phyloP scores from a whole-genome alignment of 352 stramenopile species.

The Globisporangium orthogonon region DNA sequence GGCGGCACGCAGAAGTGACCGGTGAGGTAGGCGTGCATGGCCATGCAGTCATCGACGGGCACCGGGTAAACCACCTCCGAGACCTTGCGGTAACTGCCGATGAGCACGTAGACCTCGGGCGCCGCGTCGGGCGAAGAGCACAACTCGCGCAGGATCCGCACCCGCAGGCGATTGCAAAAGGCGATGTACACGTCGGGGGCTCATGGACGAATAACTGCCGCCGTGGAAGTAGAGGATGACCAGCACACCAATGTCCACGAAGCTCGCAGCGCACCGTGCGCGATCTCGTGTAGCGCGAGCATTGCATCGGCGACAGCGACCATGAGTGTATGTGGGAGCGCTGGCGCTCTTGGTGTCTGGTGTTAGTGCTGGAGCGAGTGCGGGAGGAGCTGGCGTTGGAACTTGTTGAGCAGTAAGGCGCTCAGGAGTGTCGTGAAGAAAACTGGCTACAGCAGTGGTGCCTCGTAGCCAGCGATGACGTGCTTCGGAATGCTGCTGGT shows the following conservation, averaged over 20 bases:
- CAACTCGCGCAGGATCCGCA: constrained; percentile 14
- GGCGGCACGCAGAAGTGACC: constrained; percentile 18
- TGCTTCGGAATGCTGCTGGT: background rate
- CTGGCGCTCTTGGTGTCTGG: background rate
- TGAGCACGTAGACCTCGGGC: constrained; percentile 30
- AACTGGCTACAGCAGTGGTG: constrained; percentile 3
- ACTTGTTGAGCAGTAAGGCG: constrained; percentile 3
- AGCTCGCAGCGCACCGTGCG: background rate
- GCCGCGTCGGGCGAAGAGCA: constrained; percentile 3
- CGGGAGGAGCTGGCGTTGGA: background rate
- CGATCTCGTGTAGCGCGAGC: constrained; percentile 4
- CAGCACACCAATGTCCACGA: background rate
- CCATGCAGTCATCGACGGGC: constrained; percentile 39
- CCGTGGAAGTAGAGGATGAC: constrained; percentile 44
- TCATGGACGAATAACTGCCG: constrained; percentile 49
- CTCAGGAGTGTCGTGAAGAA: background rate
- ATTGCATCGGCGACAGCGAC: background rate
- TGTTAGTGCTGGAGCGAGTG: background rate
- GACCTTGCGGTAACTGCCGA: constrained; percentile 70
- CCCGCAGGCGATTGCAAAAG: constrained; percentile 33
- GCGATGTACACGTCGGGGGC: constrained; percentile 43
- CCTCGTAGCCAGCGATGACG: constrained; percentile 2
- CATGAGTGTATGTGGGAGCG: background rate
- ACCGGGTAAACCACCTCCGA: constrained; percentile 32
- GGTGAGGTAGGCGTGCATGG: constrained; percentile 41